Conservation (phyloP, 1,139 yeast species). For the Hyphopichia burtonii region DNA sequence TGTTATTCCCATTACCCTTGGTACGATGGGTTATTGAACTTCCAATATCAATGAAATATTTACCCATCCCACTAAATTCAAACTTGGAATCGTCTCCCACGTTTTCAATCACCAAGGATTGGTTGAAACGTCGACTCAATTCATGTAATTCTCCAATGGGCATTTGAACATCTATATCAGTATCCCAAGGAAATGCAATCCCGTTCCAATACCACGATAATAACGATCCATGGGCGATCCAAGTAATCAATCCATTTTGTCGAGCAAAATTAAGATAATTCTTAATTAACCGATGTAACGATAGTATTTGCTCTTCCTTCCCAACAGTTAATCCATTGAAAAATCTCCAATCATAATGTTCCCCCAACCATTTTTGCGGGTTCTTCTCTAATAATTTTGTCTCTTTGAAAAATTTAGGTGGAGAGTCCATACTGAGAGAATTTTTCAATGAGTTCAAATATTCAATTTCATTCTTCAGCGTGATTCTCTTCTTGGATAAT, state of each 20-base stretch:
- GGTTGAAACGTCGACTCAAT: constrained; percentile 19
- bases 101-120: constrained; percentile 20
- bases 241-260: constrained; percentile 29
- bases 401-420: constrained; percentile 35
- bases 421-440: constrained; percentile 19
- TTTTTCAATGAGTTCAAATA: constrained; percentile 23
- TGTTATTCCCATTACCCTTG: constrained; percentile 48
- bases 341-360: constrained; percentile 47
- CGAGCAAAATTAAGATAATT: constrained; percentile 31
- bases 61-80: constrained; percentile 21
- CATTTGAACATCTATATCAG: constrained; percentile 25
- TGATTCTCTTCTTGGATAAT: constrained; percentile 7
- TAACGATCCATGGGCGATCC: constrained; percentile 43
- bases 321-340: constrained; percentile 42
- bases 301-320: constrained; percentile 23
- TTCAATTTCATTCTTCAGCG: constrained; percentile 9
- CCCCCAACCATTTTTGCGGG: constrained; percentile 31
- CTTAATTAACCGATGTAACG: constrained; percentile 28
- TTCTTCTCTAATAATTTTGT: constrained; percentile 22
- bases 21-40: constrained; percentile 33
- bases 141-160: constrained; percentile 21
- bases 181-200: constrained; percentile 25
- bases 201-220: constrained; percentile 28
- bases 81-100: constrained; percentile 14
- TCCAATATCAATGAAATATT: constrained; percentile 44